Percentiles rank a stretch among this genome's conserved stretches.
Conservation (phyloP, 768 basidiomycete genomes). For the Lanmaoa rubissima region DNA sequence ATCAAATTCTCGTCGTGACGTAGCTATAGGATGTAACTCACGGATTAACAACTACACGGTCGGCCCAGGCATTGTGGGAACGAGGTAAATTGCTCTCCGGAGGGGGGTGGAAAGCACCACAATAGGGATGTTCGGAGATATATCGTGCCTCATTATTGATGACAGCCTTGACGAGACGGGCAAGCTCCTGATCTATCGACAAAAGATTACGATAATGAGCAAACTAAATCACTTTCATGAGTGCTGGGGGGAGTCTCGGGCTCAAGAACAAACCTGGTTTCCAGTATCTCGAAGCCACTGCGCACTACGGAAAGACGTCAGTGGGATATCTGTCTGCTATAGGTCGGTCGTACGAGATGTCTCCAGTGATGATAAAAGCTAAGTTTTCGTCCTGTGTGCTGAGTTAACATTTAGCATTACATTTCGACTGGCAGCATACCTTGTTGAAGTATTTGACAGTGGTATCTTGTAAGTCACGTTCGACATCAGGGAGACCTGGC, state of each 20-base stretch:
- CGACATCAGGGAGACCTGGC: background rate
- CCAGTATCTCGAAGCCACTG: constrained; percentile 84
- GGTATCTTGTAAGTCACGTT: constrained; percentile 49
- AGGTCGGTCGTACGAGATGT: constrained; percentile 61
- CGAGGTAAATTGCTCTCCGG: constrained; percentile 67
- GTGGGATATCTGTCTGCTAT: background rate
- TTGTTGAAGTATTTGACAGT: constrained; percentile 74
- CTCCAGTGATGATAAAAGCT: constrained; percentile 80
- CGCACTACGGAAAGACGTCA: constrained; percentile 44
- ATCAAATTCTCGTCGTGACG: background rate
- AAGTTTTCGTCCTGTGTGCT: constrained; percentile 56
- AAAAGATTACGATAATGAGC: constrained; percentile 66
- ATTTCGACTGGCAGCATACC: constrained; percentile 32
- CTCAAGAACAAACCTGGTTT: constrained; percentile 53
- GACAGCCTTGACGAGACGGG: constrained; percentile 71
- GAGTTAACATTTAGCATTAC: constrained; percentile 2
- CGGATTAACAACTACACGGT: constrained; percentile 72
- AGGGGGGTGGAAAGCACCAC: constrained; percentile 80
- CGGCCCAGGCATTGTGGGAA: constrained; percentile 66
- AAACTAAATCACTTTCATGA: constrained; percentile 44
- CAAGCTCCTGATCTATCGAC: constrained; percentile 53
- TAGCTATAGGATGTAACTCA: constrained; percentile 35
- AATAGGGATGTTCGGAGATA: constrained; percentile 72
- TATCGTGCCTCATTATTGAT: constrained; percentile 80
- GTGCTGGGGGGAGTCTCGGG: background rate